Percentiles rank a stretch among this genome's conserved stretches.
Evolutionary conservation across 768 basidiomycete species (phyloP).

Genomic region (Podaxis sp.): DNA sequence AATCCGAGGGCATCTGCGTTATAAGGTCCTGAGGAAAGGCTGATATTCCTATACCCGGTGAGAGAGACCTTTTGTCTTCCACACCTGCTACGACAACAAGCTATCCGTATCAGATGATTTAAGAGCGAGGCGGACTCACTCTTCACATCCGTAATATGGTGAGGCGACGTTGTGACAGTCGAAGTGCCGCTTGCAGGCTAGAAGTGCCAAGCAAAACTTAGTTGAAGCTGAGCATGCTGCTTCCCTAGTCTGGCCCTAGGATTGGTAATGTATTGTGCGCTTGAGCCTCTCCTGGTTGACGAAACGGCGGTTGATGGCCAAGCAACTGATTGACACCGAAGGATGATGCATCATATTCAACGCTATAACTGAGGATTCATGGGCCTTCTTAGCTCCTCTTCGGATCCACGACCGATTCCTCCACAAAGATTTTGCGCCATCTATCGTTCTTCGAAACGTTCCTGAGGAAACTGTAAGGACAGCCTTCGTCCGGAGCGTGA

Average conservation of each 20-base stretch:
- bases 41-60: too few species aligned
- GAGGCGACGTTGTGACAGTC: not conserved
- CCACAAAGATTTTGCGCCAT: not conserved
- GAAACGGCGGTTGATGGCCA: not conserved
- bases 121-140: not conserved
- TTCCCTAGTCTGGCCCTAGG: not conserved
- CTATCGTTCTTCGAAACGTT: not conserved
- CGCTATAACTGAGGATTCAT: not conserved
- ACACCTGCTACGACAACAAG: too few species aligned
- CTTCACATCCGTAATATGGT: not conserved
- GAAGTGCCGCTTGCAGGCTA: not conserved
- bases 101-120: not conserved
- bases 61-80: not conserved
- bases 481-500: too few species aligned
- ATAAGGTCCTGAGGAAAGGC: not conserved
- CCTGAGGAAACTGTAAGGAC: too few species aligned
- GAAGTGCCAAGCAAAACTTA: conserved; percentile 4
- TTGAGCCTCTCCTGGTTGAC: not conserved
- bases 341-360: not conserved
- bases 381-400: not conserved
- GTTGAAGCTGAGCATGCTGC: not conserved
- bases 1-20: conserved; percentile 6
- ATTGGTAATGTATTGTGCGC: not conserved
- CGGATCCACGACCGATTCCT: not conserved
- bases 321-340: not conserved